Evolutionary conservation across 805 yeast genomes (phyloP).

Genomic region (Dipodascus geniculatus): DNA sequence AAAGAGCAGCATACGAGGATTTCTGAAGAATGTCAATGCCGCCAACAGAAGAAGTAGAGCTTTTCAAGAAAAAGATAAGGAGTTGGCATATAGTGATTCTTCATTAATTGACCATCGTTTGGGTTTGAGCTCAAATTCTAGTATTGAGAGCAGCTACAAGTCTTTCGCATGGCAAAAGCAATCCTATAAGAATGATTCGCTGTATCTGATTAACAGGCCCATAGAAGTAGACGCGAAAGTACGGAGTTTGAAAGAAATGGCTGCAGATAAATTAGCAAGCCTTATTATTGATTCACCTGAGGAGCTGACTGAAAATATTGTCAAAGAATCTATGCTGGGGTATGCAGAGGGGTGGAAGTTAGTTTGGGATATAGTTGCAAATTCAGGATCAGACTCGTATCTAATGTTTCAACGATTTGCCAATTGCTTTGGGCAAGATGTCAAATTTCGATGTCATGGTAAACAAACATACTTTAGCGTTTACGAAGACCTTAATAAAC

Average conservation of each 20-base stretch:
- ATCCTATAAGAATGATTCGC: neutral
- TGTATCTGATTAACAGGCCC: neutral
- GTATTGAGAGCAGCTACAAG: neutral
- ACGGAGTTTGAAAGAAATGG: neutral
- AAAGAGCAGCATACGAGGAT: neutral
- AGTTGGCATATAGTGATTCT: neutral
- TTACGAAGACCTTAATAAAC: neutral
- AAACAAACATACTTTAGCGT: conserved; percentile 1
- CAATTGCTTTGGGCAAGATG: neutral
- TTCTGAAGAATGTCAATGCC: neutral
- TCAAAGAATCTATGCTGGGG: neutral
- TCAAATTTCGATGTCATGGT: neutral
- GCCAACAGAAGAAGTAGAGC: neutral
- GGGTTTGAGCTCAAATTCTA: neutral
- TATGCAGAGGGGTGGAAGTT: neutral
- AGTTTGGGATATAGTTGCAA: neutral
- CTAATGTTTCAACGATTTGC: conserved; percentile 1
- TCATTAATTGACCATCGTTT: neutral
- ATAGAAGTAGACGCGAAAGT: neutral
- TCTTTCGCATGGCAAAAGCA: neutral
- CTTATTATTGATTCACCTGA: neutral
- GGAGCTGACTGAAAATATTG: neutral
- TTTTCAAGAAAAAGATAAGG: neutral
- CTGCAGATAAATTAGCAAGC: neutral
- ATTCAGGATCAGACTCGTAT: conserved; percentile 1